Evolutionary conservation across 202 grass and related monocot species (phyloP).

Genomic region (Eragrostis tef): DNA sequence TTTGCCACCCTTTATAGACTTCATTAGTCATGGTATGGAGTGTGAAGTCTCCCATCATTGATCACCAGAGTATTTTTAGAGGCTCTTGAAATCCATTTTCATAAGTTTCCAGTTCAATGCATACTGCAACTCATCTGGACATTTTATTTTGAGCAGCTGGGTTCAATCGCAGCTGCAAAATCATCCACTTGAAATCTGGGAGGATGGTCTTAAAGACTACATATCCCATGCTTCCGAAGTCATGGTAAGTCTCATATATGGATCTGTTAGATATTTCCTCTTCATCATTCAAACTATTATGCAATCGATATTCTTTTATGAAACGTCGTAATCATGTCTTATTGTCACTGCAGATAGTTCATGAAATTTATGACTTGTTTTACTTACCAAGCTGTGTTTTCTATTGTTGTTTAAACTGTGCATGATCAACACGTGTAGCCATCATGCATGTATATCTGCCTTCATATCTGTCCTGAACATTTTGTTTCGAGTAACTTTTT

Average conservation of each 20-base stretch:
- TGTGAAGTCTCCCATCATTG: background rate
- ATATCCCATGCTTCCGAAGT: constrained; percentile 77
- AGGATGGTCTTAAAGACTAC: constrained; percentile 80
- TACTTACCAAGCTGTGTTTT: background rate
- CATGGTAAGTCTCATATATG: constrained; percentile 57
- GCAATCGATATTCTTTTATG: background rate
- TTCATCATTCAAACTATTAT: background rate
- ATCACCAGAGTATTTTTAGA: background rate
- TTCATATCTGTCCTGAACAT: background rate
- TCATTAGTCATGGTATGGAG: background rate
- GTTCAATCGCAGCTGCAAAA: constrained; percentile 81
- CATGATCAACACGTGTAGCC: constrained; percentile 11
- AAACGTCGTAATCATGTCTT: background rate
- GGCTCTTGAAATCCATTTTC: background rate
- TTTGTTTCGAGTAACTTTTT: background rate
- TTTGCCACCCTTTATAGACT: background rate
- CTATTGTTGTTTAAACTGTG: background rate
- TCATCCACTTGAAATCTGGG: constrained; percentile 86
- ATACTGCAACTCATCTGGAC: constrained; percentile 22
- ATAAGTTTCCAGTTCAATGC: background rate
- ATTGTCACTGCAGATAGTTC: background rate
- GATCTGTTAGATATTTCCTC: background rate
- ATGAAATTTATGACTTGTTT: constrained; percentile 25
- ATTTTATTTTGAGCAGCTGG: constrained; percentile 67
- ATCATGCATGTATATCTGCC: background rate